Evolutionary conservation across 345 rosid species (phyloP), one percentile per base, ranked within the genome.

Genomic region (Barbarea vulgaris): DNA sequence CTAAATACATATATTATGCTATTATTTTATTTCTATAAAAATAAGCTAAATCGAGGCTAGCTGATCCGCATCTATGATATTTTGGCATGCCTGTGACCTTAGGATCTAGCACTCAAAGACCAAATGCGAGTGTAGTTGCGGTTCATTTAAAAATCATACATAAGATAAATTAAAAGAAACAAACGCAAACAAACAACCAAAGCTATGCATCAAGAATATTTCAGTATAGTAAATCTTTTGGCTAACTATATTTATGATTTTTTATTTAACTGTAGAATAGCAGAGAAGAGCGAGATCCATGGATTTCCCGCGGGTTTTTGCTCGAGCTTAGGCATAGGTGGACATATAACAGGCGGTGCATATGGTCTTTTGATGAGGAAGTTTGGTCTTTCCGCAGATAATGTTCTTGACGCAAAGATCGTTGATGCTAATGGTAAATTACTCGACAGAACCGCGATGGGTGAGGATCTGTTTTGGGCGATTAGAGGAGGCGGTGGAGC

Each of bases 391-490:
- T 89, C 82, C 6, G 93, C 73, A 19, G 95, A 89, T 51, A 87
- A 89, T 60, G 91, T 84, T 3, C 17, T 87, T 0, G 91, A 89
- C 67, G 90, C 87, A 21, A 75, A 80, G 59, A 86, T 89, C 0
- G 69, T 89, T 3, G 90, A 84, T 39, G 86, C 64, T 2, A 72
- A 74, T 19, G 91, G 95, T 7, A 78, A 70, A 15, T 52, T 87
- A 22, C 85, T 87, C 0, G 80, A 89, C 63, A 55, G 89, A 51
- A 39, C 65, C 1, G 21, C 86, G 0, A 87, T 85, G 90, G 87
- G 95, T 0, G 87, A 89, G 52, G 94, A 89, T 68, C 68, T 76
- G 0, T 89, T 87, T 62, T 86, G 91, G 91, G 95, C 91, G 0
- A 83, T 89, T 14, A 67, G 86, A 57, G 95, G 95, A 11, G 90